Percentiles rank a stretch among this genome's conserved stretches.
Evolutionary conservation across 1,139 yeast genomes (phyloP).

Genomic region (Saccharomycopsis hybrid): DNA sequence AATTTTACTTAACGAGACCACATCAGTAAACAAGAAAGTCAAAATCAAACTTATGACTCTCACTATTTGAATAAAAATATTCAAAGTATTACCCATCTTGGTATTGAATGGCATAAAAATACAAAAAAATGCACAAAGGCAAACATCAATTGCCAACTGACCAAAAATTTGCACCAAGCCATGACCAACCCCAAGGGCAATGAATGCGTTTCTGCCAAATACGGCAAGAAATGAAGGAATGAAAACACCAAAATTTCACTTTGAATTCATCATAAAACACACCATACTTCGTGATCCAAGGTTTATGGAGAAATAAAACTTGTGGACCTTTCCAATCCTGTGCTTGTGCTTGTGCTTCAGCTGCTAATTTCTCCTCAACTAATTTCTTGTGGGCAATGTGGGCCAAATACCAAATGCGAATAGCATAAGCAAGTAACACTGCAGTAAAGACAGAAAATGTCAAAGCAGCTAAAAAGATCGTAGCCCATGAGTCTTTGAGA

Average conservation of each 20-base stretch:
- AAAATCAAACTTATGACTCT: conserved; percentile 27
- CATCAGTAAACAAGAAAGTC: conserved; percentile 29
- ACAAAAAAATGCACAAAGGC: conserved; percentile 23
- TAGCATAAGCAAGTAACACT: conserved; percentile 24
- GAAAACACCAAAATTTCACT: conserved; percentile 30
- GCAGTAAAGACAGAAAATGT: conserved; percentile 28
- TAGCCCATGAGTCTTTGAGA: conserved; percentile 30
- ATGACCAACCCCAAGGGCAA: conserved; percentile 30
- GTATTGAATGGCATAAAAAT: conserved; percentile 28
- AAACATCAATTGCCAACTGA: conserved; percentile 27
- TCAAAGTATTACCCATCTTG: conserved; percentile 29
- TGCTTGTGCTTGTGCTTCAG: not conserved
- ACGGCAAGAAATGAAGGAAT: conserved; percentile 26
- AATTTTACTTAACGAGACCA: conserved; percentile 25
- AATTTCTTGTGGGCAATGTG: conserved; percentile 23
- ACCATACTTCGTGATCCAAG: conserved; percentile 29
- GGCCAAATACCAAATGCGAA: conserved; percentile 27
- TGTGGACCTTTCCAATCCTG: conserved; percentile 22
- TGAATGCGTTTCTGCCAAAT: conserved; percentile 29
- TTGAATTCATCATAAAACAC: conserved; percentile 30
- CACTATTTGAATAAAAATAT: conserved; percentile 27
- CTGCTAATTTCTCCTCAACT: conserved; percentile 10
- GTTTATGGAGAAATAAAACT: conserved; percentile 27
- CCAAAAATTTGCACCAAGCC: conserved; percentile 30
- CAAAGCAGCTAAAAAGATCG: conserved; percentile 28